phyloP scores from a whole-genome alignment of 2,329 filamentous ascomycete species.

The Fusarium temperatum region DNA sequence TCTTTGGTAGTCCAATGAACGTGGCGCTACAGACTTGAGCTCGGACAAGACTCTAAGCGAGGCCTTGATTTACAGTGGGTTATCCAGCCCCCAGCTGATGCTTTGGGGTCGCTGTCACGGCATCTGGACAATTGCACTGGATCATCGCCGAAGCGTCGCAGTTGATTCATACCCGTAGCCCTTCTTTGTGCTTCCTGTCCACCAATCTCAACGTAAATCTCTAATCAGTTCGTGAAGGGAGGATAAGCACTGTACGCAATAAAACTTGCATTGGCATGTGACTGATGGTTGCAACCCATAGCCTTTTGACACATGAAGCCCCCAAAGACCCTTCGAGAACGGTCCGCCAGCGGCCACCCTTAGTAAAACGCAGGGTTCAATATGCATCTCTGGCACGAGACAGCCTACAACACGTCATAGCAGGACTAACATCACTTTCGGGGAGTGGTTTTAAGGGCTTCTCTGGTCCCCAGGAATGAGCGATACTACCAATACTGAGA shows the following conservation, averaged over 20 bases:
- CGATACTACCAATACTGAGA: too few species aligned
- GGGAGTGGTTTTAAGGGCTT: neutral
- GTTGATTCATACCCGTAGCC: too few species aligned
- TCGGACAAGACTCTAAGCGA: neutral
- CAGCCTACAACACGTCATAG: neutral
- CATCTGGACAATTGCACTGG: neutral
- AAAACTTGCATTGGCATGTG: neutral
- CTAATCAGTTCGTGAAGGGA: rapidly evolving
- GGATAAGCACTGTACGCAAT: neutral
- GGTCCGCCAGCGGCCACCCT: neutral
- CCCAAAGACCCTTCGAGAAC: neutral
- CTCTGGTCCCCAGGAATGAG: neutral
- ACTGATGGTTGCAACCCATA: neutral
- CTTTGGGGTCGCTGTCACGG: neutral
- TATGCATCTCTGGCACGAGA: neutral
- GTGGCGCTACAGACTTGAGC: neutral
- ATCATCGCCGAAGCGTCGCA: neutral
- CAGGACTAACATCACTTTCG: neutral
- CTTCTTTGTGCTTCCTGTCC: neutral
- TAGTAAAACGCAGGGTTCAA: neutral
- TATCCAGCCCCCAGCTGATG: neutral
- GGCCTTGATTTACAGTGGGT: neutral
- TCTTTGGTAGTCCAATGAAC: too few species aligned
- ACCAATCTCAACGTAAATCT: too few species aligned
- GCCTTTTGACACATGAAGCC: neutral